A percentile compares a stretch with the other conserved stretches of the same genome.
phyloP scores from a whole-genome alignment of 2,329 filamentous ascomycete genomes.

The Sporothrix protearum region DNA sequence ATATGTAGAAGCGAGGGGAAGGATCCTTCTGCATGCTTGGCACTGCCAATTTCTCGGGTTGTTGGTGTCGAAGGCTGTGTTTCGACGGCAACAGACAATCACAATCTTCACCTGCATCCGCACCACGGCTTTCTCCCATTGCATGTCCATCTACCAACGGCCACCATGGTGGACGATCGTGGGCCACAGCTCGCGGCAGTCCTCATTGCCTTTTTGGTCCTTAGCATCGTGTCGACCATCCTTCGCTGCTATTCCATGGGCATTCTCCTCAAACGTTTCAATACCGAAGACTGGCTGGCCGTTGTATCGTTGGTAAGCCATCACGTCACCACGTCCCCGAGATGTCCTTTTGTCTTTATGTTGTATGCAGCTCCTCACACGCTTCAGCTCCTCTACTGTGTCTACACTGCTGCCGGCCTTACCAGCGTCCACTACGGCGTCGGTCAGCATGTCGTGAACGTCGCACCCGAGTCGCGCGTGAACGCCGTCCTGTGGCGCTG shows the following conservation, averaged over 20 bases:
- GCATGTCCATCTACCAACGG: not conserved
- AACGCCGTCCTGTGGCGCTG: constrained; percentile 7
- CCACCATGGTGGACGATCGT: not conserved
- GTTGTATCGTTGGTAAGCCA: not conserved
- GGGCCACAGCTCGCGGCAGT: not conserved
- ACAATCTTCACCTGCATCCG: not conserved
- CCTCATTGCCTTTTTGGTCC: not conserved
- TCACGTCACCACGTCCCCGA: no score
- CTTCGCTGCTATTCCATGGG: constrained; percentile 16
- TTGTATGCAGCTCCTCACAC: no score
- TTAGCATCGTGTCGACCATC: constrained; percentile 1
- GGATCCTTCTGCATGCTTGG: not conserved
- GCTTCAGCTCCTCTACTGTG: not conserved
- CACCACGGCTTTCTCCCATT: not conserved
- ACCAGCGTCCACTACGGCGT: not conserved
- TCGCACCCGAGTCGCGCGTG: not conserved
- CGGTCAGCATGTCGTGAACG: constrained; percentile 2
- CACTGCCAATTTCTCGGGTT: not conserved
- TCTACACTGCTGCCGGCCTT: not conserved
- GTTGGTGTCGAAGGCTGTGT: not conserved
- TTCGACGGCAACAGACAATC: not conserved
- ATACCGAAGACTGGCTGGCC: constrained; percentile 11
- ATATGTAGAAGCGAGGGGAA: not conserved
- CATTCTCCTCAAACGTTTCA: constrained; percentile 2
- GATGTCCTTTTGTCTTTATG: no score